Evolutionary conservation across 2,329 filamentous ascomycete species (phyloP).

Genomic region (Plenodomus lindquistii): DNA sequence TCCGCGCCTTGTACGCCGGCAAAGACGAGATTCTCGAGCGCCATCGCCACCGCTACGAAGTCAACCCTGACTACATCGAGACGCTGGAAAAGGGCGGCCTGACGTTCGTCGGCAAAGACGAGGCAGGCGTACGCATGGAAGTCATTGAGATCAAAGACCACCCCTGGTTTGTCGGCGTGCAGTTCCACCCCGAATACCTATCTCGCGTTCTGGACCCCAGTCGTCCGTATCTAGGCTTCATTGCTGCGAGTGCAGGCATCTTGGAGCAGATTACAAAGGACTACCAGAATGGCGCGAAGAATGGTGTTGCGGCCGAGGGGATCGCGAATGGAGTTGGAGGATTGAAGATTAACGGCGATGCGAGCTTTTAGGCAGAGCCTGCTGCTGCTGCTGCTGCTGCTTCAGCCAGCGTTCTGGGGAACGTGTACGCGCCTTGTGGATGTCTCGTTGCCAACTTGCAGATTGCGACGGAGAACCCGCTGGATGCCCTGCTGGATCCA

Average conservation of each 20-base stretch:
- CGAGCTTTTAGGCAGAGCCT: slow-evolving; percentile 11
- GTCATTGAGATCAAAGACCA: slow-evolving; percentile 81
- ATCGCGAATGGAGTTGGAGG: slow-evolving; percentile 30
- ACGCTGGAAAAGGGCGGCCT: slow-evolving; percentile 70
- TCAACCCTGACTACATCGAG: slow-evolving; percentile 78
- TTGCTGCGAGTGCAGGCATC: slow-evolving; percentile 75
- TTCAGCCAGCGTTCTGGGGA: no score
- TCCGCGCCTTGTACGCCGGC: slow-evolving; percentile 73
- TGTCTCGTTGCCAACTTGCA: neutral
- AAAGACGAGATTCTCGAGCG: slow-evolving; percentile 63
- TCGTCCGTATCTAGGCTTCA: slow-evolving; percentile 79
- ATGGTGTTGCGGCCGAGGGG: slow-evolving; percentile 17
- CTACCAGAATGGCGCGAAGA: slow-evolving; percentile 22
- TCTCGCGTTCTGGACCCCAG: slow-evolving; percentile 74
- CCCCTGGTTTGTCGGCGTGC: slow-evolving; percentile 82
- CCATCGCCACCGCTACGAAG: slow-evolving; percentile 88
- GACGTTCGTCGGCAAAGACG: slow-evolving; percentile 78
- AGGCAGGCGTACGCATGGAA: slow-evolving; percentile 78
- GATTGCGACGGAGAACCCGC: neutral
- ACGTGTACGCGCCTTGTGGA: slow-evolving; percentile 2
- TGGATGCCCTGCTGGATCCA: no score
- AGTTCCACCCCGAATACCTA: slow-evolving; percentile 88
- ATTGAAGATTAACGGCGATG: slow-evolving; percentile 23
- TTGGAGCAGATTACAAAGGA: slow-evolving; percentile 55
- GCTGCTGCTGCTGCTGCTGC: no score